Conservation (phyloP, 2,329 filamentous ascomycete genomes). For the Scedosporium apiospermum region DNA sequence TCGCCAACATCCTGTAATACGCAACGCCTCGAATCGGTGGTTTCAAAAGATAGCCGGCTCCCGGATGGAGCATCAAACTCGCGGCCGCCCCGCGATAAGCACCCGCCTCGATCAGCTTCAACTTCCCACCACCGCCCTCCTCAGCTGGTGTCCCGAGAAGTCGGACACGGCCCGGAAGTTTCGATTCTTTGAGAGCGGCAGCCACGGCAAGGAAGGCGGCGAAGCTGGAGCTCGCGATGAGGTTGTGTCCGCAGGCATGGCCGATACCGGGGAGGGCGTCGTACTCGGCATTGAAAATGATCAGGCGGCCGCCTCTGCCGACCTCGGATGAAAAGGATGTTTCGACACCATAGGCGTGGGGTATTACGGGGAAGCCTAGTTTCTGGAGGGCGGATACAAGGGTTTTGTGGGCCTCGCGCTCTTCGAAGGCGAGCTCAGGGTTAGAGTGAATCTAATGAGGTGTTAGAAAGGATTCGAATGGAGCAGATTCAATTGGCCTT, state of each 20-base stretch:
- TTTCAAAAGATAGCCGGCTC: background rate
- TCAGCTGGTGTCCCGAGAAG: constrained; percentile 34
- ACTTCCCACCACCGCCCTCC: constrained; percentile 32
- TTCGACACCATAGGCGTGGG: constrained; percentile 20
- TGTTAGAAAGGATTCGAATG: background rate
- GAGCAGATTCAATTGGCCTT: too few relatives aligned
- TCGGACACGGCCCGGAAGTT: constrained; percentile 23
- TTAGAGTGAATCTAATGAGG: constrained; percentile 12
- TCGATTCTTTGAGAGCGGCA: constrained; percentile 20
- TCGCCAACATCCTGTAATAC: constrained; percentile 20
- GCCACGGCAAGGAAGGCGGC: constrained; percentile 29
- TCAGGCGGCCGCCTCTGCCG: constrained; percentile 19
- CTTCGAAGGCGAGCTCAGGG: constrained; percentile 19
- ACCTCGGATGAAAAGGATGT: constrained; percentile 21
- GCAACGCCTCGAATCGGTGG: constrained; percentile 14
- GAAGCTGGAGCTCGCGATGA: constrained; percentile 31
- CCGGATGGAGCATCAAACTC: constrained; percentile 20
- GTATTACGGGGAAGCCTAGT: constrained; percentile 17
- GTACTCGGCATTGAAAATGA: constrained; percentile 29
- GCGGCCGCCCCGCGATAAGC: constrained; percentile 19
- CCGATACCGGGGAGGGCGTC: constrained; percentile 37
- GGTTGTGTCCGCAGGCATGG: constrained; percentile 35
- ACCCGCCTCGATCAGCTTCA: constrained; percentile 13
- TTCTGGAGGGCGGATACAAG: constrained; percentile 13
- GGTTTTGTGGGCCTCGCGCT: constrained; percentile 18